Base-by-base conservation (phyloP, 352 stramenopile species). In the Phytopythium sindhum region DNA sequence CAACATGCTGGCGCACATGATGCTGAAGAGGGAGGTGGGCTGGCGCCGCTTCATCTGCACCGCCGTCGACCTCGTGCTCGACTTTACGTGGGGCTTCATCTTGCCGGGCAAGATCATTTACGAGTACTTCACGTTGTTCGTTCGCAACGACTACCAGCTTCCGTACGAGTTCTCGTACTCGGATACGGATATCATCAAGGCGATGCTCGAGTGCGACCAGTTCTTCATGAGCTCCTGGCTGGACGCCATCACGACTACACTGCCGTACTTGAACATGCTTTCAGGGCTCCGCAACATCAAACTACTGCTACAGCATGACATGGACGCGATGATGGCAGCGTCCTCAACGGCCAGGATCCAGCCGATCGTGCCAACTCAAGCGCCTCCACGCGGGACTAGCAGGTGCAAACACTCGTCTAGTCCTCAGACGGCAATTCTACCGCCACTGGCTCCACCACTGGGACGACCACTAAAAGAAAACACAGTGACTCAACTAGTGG, bases 221-320 rank as follows among this genome's bases (percentile, higher is more conserved):
- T 77, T 77, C 57, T 77, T 77, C 54, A 72, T 74, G 64, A 65
- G 65, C 28, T 69, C 60, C 1, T 77, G 67, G 67, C 37, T 67
- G 2, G 67, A 77, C 60, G 60, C 67, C 2, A 35, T 74, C 35
- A 77, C 70, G 7, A 74, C 70, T 23, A 72, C 58, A n/a, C 44
- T 77, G 12, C 64, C 70, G 14, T 77, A 77, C 39, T 33, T 77
- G 21, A 74, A 74, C 53, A 77, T 77, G 70, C 50, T 77, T 8
- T 74, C 62, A 15, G 60, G 63, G 31, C 58, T 77, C 4, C 55
- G 64, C 37, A 77, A 65, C 35, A 60, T 77, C 28, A 77, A 72
- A 21, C 55, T 74, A 17, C 31, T 77, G n/a, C 61, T 77, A 31
- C 60, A 72, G 12, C 59, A 72, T 35, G 70, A 74, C 29, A 72